Evolutionary conservation across 139 green algal species (phyloP), one percentile per base, ranked within the genome.

Genomic region (Pleodorina starrii): DNA sequence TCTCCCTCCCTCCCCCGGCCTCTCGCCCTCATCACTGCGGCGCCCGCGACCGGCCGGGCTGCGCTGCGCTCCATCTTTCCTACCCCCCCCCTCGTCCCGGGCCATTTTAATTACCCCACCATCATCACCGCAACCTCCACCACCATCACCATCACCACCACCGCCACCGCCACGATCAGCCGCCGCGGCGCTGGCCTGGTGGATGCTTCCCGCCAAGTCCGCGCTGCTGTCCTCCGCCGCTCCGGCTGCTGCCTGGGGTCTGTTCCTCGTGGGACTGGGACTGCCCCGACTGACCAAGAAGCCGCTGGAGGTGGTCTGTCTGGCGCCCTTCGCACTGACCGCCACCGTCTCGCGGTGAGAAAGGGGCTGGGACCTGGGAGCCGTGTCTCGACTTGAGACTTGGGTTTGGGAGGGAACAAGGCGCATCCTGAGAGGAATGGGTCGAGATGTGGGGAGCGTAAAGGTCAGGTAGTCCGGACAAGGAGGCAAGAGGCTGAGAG

Each of bases 231-330:
- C 79, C 43, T 88, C 83, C 32, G 32, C 85, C 0, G 60, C 88
- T 6, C 81, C 87, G 17, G 63, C 68, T 0, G 84, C 48, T 17
- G 82, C 82, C 27, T 89, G 78, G 29, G 86, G 87, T n/a, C 50
- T 94, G 27, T 90, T 98, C 57, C 89, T 97, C 32, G 90, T 78
- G 50, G 93, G 92, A 17, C 76, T 98, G 29, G 91, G 91, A 23
- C 74, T 92, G 36, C 97, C 94, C 0, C 92, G 96, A 4, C 91
- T 95, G 38, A 0, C 32, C 46, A 75, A 66, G 46, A 92, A 92
- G 77, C 89, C 89, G 42, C 66, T 90, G 42, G 89, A 92, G 75
- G 89, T 84, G 90, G 93, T 19, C 81, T 98, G 42, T 95, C 95
- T 96, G 66, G 77, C 71, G 79, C 84, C 88, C 0, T 97, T 97